Evolutionary conservation across 805 yeast genomes (phyloP).

Genomic region (Lachancea thermotolerans): DNA sequence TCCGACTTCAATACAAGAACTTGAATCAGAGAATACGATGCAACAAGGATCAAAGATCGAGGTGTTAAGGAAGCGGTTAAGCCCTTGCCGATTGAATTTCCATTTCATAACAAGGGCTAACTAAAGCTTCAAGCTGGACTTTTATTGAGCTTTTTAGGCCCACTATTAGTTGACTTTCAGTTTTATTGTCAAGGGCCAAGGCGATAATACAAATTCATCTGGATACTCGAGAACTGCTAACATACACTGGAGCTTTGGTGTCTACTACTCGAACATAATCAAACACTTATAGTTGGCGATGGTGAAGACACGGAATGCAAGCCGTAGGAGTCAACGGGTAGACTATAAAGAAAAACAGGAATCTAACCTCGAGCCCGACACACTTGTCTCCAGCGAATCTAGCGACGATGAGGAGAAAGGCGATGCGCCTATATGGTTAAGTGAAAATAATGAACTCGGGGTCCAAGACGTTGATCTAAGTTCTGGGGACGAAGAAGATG

Average conservation of each 20-base stretch:
- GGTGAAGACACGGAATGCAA: not conserved
- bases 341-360: constrained; percentile 28
- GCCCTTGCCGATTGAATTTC: too few species aligned
- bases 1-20: not conserved
- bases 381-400: constrained; percentile 11
- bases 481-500: constrained; percentile 8
- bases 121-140: too few species aligned
- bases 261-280: too few species aligned
- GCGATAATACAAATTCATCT: too few species aligned
- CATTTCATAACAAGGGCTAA: too few species aligned
- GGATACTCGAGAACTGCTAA: too few species aligned
- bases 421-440: constrained; percentile 22
- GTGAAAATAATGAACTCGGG: constrained; percentile 13
- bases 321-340: not conserved
- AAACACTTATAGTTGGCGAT: not conserved
- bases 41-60: too few species aligned
- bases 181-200: too few species aligned
- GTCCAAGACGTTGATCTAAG: constrained; percentile 8
- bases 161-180: too few species aligned
- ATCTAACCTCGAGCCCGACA: constrained; percentile 23
- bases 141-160: too few species aligned
- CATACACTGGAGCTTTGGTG: too few species aligned
- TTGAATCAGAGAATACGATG: not conserved
- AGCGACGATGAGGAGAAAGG: constrained; percentile 1
- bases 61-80: too few species aligned